Evolutionary conservation across 768 basidiomycete genomes (phyloP), one percentile per base, ranked within the genome.

Genomic region (Rossbeevera mucosa): DNA sequence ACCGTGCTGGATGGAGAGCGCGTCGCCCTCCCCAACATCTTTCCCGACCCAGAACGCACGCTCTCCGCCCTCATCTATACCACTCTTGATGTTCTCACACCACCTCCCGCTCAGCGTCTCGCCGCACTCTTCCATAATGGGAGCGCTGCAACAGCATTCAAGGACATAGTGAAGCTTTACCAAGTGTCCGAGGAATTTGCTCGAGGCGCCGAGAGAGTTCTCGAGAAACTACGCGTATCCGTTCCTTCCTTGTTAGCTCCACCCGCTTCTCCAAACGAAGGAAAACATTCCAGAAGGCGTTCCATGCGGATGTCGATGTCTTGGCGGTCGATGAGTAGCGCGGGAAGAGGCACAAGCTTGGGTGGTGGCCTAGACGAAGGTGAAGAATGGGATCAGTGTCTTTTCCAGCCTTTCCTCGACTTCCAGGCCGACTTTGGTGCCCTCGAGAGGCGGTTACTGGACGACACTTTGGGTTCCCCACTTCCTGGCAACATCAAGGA

Each of bases 381-480:
- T 13, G 52, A 45, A 58, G 84, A 86, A 52, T 98, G 96, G 96
- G 93, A 97, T 62, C 86, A 85, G 50, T 85, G 88, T 47, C 74
- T 99, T 14, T 96, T 94, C 65, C 93, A 94, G 64, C 92, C 95
- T 2, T 98, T 97, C 73, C 77, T 95, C 22, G 90, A 94, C 60
- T 86, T 87, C 55, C 95, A 98, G 60, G 75, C 82, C 16, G 88
- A 94, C 50, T 97, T 97, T 67, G 80, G 81, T 0, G 71, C 76
- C 1, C 74, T 96, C 29, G 96, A 99, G 69, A 76, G 79, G 30
- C 80, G 83, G 7, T 77, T 82, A 47, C 71, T 98, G 50, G 79
- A 83, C 24, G 76, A 81, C 44, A 70, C 73, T 2, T 72, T 91
- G 16, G 73, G 72, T n/a, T 71, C 74, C 8, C 76, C 79, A 14